Conservation (phyloP, 192 early-diverging fungal species). For the Coemansia sp. region DNA sequence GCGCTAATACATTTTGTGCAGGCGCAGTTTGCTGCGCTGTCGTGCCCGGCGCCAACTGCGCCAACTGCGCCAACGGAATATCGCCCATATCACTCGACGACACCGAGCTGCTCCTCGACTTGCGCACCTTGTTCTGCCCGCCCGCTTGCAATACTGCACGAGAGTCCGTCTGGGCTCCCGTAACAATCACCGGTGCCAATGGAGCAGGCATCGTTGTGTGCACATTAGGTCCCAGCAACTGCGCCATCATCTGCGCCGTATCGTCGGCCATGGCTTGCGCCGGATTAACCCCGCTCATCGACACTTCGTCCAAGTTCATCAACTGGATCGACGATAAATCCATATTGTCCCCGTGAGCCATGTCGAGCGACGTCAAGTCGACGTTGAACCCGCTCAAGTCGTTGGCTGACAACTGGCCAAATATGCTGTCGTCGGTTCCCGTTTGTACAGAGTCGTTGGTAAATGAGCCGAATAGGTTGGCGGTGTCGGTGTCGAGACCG, state of each 20-base stretch:
- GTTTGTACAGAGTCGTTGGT: conserved; percentile 26
- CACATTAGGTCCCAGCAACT: conserved; percentile 21
- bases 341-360: conserved; percentile 10
- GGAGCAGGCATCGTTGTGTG: neutral
- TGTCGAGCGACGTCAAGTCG: conserved; percentile 28
- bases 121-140: neutral
- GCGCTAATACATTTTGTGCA: neutral
- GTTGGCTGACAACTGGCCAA: conserved; percentile 18
- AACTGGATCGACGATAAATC: conserved; percentile 46
- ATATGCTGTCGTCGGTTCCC: conserved; percentile 1
- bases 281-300: conserved; percentile 6
- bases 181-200: neutral
- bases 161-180: neutral
- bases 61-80: conserved; percentile 44
- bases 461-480: conserved; percentile 43
- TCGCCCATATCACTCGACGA: conserved; percentile 51
- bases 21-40: neutral
- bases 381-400: conserved; percentile 39
- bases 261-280: conserved; percentile 9
- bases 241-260: conserved; percentile 36
- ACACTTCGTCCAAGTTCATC: conserved; percentile 29
- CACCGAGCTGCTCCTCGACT: conserved; percentile 33
- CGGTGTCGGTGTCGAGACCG: conserved; percentile 28
- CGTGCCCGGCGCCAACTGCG: conserved; percentile 10
- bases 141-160: neutral